Percentiles rank a stretch among this genome's conserved stretches.
phyloP scores from a whole-genome alignment of 2,329 filamentous ascomycete species.

The Geoglossum cookeanum region DNA sequence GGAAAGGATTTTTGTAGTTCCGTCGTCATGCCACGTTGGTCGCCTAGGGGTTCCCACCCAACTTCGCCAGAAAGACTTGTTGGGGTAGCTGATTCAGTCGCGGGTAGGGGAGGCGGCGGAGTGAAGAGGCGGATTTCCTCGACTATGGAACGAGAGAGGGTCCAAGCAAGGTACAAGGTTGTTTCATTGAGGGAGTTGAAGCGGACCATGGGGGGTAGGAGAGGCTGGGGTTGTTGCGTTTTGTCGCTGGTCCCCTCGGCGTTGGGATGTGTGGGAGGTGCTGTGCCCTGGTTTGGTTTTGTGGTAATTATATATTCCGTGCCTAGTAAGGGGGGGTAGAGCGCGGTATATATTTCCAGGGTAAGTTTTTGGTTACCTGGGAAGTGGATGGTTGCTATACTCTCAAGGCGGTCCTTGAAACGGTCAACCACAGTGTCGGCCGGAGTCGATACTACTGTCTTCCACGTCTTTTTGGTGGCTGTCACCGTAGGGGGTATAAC shows the following conservation, averaged over 20 bases:
- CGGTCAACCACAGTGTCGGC: conserved; percentile 24
- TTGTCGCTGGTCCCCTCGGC: conserved; percentile 6
- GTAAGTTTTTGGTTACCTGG: conserved; percentile 13
- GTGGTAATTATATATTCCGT: conserved; percentile 22
- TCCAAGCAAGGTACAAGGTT: neutral
- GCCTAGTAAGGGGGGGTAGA: conserved; percentile 17
- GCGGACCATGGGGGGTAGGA: neutral
- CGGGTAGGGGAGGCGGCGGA: neutral
- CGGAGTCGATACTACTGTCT: conserved; percentile 1
- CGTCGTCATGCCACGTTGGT: neutral
- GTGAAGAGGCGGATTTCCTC: neutral
- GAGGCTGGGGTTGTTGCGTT: conserved; percentile 13
- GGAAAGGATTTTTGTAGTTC: neutral
- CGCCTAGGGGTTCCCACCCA: neutral
- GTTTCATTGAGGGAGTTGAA: neutral
- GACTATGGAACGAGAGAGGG: neutral
- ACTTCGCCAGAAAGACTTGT: neutral
- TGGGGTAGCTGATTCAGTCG: neutral
- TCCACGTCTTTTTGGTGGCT: neutral
- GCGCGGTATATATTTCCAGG: conserved; percentile 15
- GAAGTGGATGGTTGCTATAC: conserved; percentile 21
- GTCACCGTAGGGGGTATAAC: conserved; percentile 9
- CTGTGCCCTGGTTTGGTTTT: conserved; percentile 15
- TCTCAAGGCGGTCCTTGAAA: conserved; percentile 25
- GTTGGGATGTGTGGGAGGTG: conserved; percentile 6